Base-by-base conservation (phyloP, 352 stramenopile genomes). In the Globisporangium radiosum region DNA sequence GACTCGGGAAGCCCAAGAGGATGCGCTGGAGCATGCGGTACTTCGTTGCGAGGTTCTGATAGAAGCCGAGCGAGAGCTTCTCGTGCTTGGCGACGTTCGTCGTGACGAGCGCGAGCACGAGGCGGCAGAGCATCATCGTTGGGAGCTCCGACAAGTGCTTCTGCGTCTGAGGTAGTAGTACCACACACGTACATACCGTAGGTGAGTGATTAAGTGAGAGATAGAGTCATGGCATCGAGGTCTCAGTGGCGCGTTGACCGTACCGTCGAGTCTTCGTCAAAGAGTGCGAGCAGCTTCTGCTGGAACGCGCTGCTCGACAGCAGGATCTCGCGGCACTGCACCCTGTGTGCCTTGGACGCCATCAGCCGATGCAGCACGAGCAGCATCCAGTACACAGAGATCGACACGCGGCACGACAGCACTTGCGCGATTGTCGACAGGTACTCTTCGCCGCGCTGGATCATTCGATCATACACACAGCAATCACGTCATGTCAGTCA, bases 11-110 rank as follows among this genome's bases (percentile, higher is more conserved):
- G 0, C 79, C 74, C 38, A 90, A 93, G 5, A 93, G 62, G 54
- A 93, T 87, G 39, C 83, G 81, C 48, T 87, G 71, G 45, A 93
- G 62, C 81, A 91, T 91, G 9, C 79, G 71, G 36, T 82, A 86
- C 52, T 88, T 90, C 15, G 76, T 87, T 7, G 76, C 79, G 36
- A 93, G 48, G 11, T 83, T 75, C 56, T 91, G 79, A 47, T 90
- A 86, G 13, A 93, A 71, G 14, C 64, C 70, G 50, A 88, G 73
- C 5, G 78, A 84, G 7, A 88, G 57, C 52, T 85, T 71, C 33
- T 73, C 68, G 54, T 91, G 81, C 42, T 85, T 85, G n/a, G 85
- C 70, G 2, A 71, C 66, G 53, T 87, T 82, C 3, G 70, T 74
- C 58, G 78, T 89, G 45, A 93, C 68, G 36, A 93, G 58, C 39